Evolutionary conservation across 345 rosid genomes (phyloP).

Genomic region (Linum lewisii): DNA sequence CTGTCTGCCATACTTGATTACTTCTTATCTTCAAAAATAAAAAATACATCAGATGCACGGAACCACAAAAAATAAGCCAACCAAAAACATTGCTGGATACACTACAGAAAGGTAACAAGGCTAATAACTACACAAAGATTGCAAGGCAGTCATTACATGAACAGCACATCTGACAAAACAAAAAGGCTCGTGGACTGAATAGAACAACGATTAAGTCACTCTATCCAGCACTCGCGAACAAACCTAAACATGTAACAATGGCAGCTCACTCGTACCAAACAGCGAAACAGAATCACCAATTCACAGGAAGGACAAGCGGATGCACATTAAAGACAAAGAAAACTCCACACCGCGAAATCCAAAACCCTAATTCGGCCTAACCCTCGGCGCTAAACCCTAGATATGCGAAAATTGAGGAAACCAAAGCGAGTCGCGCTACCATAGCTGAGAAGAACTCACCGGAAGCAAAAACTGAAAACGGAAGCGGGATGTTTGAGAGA

Average conservation of each 20-base stretch:
- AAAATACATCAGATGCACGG: slow-evolving; percentile 2
- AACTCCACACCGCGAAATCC: background rate
- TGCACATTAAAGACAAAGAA: background rate
- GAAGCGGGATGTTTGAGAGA: background rate
- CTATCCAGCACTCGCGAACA: background rate
- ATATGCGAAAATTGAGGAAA: background rate
- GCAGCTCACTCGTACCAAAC: background rate
- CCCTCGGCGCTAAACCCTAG: background rate
- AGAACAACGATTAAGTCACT: background rate
- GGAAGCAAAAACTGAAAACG: too few species aligned
- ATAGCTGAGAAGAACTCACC: background rate
- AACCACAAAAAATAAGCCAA: background rate
- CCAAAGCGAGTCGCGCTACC: background rate
- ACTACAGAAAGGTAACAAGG: background rate
- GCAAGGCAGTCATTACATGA: background rate
- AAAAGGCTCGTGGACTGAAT: background rate
- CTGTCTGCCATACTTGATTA: slow-evolving; percentile 51
- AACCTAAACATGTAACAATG: too few species aligned
- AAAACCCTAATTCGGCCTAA: background rate
- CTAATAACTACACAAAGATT: background rate
- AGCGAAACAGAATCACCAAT: background rate
- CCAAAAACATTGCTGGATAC: background rate
- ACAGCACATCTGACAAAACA: background rate
- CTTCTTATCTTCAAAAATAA: slow-evolving; percentile 21
- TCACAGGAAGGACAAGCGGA: background rate